Base-by-base conservation (phyloP, 208 protist genomes). In the Herpetomonas samuelpessoai region DNA sequence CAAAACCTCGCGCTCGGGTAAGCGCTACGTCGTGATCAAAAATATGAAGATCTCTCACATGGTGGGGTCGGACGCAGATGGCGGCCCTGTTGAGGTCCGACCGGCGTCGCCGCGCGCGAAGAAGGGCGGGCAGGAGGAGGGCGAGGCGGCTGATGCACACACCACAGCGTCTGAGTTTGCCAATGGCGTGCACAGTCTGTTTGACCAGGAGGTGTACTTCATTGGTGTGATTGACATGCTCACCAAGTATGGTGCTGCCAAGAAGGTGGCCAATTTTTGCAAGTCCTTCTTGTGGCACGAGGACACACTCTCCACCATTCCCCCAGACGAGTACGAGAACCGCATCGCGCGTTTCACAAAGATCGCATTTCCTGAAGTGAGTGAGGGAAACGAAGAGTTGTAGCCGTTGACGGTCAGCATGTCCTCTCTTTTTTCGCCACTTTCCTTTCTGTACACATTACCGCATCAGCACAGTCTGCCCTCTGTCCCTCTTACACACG, bases 171-270 rank as follows among this genome's bases (percentile, higher is more conserved):
- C 74, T 12, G 62, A 81, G 22, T 92, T 86, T 47, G 64, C 53
- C 2, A 54, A 65, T 21, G 83, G 85, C 14, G 68, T 96, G 24
- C 59, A 52, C 47, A 92, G 85, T 63, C 25, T 92, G 21, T 65
- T 77, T 53, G 70, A 83, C 22, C 75, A 92, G 62, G 89, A 96
- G 56, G 60, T 83, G 1, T 96, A 93, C 65, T 96, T 89, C 61
- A 82, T 96, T 59, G 89, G 89, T 24, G 77, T 96, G 30, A 96
- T 96, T 53, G 89, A 96, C 62, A 79, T 91, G 55, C 73, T 96
- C 27, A 93, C 89, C 24, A 59, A 48, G 35, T 96, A 96, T 65
- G 88, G 55, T 57, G 47, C 39, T n/a, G 91, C 91, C 62, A 96
- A 96, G 73, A 89, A 88, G 59, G 25, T 50, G 1, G 85, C 89